These are phyloP conservation scores for Trichosporon sp. DNA, from an alignment of 1,284 basidiomycete genomes.

Conservation along the genomic window DNA sequence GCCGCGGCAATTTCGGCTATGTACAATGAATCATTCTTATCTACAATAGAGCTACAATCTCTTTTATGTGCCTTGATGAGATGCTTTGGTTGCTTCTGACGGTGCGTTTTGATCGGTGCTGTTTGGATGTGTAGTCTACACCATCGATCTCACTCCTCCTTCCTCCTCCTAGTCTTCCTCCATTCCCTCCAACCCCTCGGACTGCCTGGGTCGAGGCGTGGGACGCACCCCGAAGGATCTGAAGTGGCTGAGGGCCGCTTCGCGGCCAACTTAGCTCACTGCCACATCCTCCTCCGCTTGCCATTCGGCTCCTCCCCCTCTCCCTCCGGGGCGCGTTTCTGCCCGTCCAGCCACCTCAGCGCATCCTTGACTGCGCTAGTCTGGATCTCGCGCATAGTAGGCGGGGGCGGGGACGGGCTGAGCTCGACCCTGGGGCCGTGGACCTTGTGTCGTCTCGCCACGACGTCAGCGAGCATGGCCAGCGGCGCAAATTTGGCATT, in stretches of 20 bases:
- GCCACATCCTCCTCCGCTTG: slow-evolving; percentile 6
- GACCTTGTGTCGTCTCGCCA: slow-evolving; percentile 72
- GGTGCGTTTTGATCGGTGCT: neutral
- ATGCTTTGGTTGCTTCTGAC: neutral
- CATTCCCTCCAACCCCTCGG: no score
- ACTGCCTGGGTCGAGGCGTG: no score
- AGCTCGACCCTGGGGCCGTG: slow-evolving; percentile 64
- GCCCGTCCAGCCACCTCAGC: slow-evolving; percentile 62
- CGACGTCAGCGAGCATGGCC: slow-evolving; percentile 75
- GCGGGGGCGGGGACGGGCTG: slow-evolving; percentile 46
- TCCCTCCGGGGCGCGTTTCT: neutral
- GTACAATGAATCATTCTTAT: neutral
- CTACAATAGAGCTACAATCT: slow-evolving; percentile 3
- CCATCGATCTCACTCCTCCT: no score
- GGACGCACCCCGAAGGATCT: no score
- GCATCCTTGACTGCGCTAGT: slow-evolving; percentile 51
- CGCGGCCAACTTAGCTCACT: neutral
- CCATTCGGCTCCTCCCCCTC: neutral
- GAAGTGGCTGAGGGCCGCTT: no score
- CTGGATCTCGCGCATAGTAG: slow-evolving; percentile 50
- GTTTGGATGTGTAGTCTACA: no score
- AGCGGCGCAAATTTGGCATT: slow-evolving; percentile 77
- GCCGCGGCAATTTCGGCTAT: neutral
- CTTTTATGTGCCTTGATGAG: no score
- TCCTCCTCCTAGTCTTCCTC: neutral